A percentile compares a stretch with the other conserved stretches of the same genome.
Conservation (phyloP, 2,329 filamentous ascomycete genomes). For the Aspergillus tubingensis region DNA sequence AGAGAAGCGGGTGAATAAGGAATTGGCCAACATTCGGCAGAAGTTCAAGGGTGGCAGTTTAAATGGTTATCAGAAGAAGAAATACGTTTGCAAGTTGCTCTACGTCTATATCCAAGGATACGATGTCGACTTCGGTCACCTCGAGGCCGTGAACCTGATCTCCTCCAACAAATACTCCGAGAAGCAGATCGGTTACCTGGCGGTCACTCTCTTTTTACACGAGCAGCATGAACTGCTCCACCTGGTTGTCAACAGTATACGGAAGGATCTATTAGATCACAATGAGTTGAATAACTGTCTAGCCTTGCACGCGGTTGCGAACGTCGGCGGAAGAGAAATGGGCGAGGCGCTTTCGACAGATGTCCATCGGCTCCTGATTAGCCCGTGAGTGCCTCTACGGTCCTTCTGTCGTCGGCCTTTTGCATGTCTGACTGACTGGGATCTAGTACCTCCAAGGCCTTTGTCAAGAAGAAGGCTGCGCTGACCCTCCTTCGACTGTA, state of each 20-base stretch:
- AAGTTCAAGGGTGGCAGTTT: slow-evolving; percentile 96
- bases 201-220: slow-evolving; percentile 94
- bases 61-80: slow-evolving; percentile 98
- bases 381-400: slow-evolving; percentile 67
- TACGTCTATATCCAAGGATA: slow-evolving; percentile 99
- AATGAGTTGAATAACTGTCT: slow-evolving; percentile 98
- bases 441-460: slow-evolving; percentile 80
- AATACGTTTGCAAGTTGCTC: slow-evolving; percentile 99
- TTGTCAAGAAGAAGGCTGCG: slow-evolving; percentile 99
- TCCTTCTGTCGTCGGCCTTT: neutral
- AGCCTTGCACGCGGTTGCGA: slow-evolving; percentile 94
- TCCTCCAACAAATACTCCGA: slow-evolving; percentile 97
- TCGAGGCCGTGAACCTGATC: slow-evolving; percentile 97
- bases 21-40: slow-evolving; percentile 95
- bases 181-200: slow-evolving; percentile 98
- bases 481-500: slow-evolving; percentile 90
- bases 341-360: slow-evolving; percentile 89
- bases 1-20: slow-evolving; percentile 99
- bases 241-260: slow-evolving; percentile 96
- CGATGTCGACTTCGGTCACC: slow-evolving; percentile 98
- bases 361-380: slow-evolving; percentile 91
- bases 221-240: slow-evolving; percentile 96
- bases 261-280: slow-evolving; percentile 90
- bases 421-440: slow-evolving; percentile 27
- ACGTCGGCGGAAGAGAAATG: slow-evolving; percentile 95